Evolutionary conservation across 2,329 filamentous ascomycete genomes (phyloP).

Genomic region (Ophiostoma perfectum): DNA sequence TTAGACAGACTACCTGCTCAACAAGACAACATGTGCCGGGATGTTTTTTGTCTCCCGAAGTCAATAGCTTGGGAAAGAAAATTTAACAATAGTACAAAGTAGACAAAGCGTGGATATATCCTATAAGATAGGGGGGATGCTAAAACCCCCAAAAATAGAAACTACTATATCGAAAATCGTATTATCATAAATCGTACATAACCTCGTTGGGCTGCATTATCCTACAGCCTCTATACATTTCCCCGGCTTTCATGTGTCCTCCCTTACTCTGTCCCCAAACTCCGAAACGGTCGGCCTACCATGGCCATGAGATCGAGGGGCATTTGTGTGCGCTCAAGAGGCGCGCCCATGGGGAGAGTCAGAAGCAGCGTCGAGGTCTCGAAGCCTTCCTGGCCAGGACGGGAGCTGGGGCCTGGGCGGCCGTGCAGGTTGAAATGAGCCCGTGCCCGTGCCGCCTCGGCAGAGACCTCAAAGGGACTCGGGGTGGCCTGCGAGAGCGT

Average conservation of each 20-base stretch:
- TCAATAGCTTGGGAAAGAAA: no score
- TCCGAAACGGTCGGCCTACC: conserved; percentile 25
- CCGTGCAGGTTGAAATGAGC: background rate
- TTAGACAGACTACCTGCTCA: no score
- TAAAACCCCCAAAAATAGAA: no score
- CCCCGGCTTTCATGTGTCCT: background rate
- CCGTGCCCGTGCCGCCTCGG: background rate
- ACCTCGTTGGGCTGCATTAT: background rate
- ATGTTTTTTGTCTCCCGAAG: no score
- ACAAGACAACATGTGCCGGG: no score
- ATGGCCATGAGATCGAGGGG: conserved; percentile 22
- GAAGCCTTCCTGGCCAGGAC: background rate
- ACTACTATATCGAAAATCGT: no score
- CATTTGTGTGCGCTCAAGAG: conserved; percentile 10
- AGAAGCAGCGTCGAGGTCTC: conserved; percentile 21
- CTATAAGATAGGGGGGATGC: no score
- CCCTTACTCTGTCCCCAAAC: background rate
- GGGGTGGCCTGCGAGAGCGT: conserved; percentile 15
- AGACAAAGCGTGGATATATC: no score
- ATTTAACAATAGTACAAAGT: no score
- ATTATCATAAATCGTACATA: background rate
- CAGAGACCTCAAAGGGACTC: background rate
- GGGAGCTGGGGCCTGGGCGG: background rate
- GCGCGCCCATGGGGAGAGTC: conserved; percentile 17
- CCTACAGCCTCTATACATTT: background rate